Percentiles rank a stretch among this genome's conserved stretches.
phyloP scores from a whole-genome alignment of 2,329 filamentous ascomycete genomes.

The Spiromastix sp. region DNA sequence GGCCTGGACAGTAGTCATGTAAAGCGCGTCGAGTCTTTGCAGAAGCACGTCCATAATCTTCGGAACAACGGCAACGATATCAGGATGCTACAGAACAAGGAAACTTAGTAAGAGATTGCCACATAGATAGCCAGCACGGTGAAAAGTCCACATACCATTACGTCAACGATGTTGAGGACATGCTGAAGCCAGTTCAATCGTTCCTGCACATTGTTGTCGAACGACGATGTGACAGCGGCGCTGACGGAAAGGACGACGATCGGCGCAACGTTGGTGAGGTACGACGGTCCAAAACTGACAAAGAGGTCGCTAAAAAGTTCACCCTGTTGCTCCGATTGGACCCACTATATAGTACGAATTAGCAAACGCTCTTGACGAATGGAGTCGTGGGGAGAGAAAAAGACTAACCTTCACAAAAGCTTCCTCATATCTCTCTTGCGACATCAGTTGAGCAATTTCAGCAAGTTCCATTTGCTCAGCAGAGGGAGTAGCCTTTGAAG shows the following conservation, averaged over 20 bases:
- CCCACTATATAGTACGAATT: slow-evolving; percentile 38
- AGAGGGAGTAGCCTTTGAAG: slow-evolving; percentile 14
- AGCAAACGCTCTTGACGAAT: slow-evolving; percentile 10
- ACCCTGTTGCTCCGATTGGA: slow-evolving; percentile 49
- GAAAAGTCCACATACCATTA: slow-evolving; percentile 33
- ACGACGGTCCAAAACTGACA: slow-evolving; percentile 45
- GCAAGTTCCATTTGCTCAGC: slow-evolving; percentile 31
- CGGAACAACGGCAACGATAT: slow-evolving; percentile 46
- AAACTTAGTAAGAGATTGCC: slow-evolving; percentile 6
- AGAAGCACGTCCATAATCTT: slow-evolving; percentile 51
- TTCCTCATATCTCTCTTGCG: slow-evolving; percentile 31
- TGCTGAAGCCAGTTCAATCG: slow-evolving; percentile 50
- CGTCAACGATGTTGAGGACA: slow-evolving; percentile 45
- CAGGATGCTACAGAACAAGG: slow-evolving; percentile 32
- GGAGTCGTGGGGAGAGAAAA: neutral
- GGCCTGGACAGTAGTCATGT: slow-evolving; percentile 45
- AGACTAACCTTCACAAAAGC: slow-evolving; percentile 34
- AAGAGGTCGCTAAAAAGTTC: slow-evolving; percentile 55
- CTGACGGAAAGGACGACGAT: slow-evolving; percentile 52
- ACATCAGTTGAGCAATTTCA: slow-evolving; percentile 32
- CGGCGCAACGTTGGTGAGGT: slow-evolving; percentile 44
- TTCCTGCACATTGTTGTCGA: slow-evolving; percentile 43
- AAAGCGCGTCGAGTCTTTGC: slow-evolving; percentile 46
- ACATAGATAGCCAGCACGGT: neutral
- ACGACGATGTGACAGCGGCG: slow-evolving; percentile 49